Evolutionary conservation across 495 filamentous ascomycete species (phyloP).

Genomic region (Pyrenula aspistea): DNA sequence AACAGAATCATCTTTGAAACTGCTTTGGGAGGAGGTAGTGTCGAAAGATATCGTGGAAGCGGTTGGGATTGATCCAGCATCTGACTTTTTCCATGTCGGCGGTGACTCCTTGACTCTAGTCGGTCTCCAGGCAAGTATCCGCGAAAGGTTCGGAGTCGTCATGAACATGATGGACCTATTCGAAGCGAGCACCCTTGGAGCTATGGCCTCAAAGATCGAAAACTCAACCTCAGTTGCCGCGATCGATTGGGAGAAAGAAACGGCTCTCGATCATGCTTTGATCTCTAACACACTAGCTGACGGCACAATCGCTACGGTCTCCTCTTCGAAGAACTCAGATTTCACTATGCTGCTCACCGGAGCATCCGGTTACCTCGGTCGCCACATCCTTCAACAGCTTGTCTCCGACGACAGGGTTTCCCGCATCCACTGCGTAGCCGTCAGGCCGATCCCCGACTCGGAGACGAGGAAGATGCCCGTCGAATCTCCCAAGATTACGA

Average conservation of each 20-base stretch:
- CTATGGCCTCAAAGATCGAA: not conserved
- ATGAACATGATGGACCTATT: conserved; percentile 14
- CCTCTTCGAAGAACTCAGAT: not conserved
- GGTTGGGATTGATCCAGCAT: not conserved
- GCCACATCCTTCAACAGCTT: conserved; percentile 14
- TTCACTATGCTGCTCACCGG: conserved; percentile 20
- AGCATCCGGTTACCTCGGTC: conserved; percentile 23
- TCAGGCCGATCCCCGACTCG: conserved; percentile 3
- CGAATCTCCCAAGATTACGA: not conserved
- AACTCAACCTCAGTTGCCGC: not conserved
- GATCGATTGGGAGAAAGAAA: conserved; percentile 11
- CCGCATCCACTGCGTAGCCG: conserved; percentile 20
- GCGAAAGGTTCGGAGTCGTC: conserved; percentile 9
- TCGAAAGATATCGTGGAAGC: not conserved
- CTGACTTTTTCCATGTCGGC: conserved; percentile 20
- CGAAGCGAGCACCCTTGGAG: not conserved
- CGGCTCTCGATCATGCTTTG: not conserved
- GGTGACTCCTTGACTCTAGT: conserved; percentile 22
- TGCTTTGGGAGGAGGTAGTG: conserved; percentile 1
- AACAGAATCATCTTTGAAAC: conserved; percentile 1
- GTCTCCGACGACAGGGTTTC: conserved; percentile 10
- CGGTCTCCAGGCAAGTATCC: conserved; percentile 7
- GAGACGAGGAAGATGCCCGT: not conserved
- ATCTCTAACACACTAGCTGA: not conserved
- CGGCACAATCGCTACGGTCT: not conserved